Conservation (phyloP, 768 basidiomycete species). For the Leucosporidium creatinivorum region DNA sequence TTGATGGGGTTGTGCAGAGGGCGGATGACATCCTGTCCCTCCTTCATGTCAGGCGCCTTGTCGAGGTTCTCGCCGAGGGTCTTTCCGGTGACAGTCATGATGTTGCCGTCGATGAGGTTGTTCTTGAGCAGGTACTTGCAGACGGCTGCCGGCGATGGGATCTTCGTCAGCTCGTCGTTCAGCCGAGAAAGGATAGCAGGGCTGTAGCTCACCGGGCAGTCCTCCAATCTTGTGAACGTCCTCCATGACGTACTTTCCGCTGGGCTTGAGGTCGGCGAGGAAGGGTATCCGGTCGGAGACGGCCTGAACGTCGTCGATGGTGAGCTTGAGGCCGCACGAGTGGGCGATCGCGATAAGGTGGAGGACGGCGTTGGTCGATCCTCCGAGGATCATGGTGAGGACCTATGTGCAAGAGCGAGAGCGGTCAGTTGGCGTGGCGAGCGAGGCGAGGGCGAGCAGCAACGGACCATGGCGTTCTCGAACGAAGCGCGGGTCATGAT, state of each 20-base stretch:
- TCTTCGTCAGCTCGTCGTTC: neutral
- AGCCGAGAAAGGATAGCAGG: neutral
- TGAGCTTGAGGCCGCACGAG: conserved; percentile 80
- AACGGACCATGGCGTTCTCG: conserved; percentile 86
- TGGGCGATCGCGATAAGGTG: conserved; percentile 96
- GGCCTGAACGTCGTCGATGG: conserved; percentile 83
- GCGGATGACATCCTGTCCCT: conserved; percentile 73
- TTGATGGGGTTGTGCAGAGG: conserved; percentile 85
- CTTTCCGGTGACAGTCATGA: conserved; percentile 80
- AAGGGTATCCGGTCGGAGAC: conserved; percentile 91
- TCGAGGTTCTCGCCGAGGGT: conserved; percentile 85
- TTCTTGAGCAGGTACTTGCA: conserved; percentile 68
- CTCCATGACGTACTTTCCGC: conserved; percentile 98
- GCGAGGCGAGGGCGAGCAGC: neutral
- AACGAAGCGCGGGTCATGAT: conserved; percentile 97
- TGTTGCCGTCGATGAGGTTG: conserved; percentile 81
- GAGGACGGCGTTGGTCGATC: conserved; percentile 94
- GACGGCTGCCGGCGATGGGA: conserved; percentile 48
- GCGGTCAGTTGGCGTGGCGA: conserved; percentile 1
- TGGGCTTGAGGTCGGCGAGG: conserved; percentile 92
- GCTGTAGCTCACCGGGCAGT: conserved; percentile 67
- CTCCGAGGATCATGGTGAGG: conserved; percentile 91
- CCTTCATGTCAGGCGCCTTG: conserved; percentile 63
- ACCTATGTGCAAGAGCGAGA: conserved; percentile 51
- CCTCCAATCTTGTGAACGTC: conserved; percentile 93